These are phyloP conservation scores for Heliosperma pusillum DNA, from an alignment of 148 eudicot genomes.

Conservation along the genomic window DNA sequence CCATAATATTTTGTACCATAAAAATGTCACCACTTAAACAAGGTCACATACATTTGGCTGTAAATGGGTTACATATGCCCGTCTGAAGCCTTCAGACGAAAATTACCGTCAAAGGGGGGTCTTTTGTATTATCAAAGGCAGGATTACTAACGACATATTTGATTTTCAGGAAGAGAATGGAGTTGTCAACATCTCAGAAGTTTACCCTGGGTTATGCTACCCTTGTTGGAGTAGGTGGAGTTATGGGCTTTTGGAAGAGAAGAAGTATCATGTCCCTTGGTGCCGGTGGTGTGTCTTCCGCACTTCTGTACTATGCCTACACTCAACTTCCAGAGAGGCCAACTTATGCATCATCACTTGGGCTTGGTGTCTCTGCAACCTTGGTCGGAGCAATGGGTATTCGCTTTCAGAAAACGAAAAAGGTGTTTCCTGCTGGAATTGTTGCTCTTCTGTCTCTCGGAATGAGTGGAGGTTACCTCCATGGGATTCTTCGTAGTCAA, in stretches of 20 bases:
- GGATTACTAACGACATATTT: background rate
- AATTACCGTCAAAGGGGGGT: too few species aligned
- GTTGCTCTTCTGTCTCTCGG: conserved; percentile 72
- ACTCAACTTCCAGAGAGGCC: conserved; percentile 72
- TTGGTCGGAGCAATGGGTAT: conserved; percentile 72
- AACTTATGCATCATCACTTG: conserved; percentile 60
- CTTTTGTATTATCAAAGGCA: background rate
- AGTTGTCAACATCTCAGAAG: conserved; percentile 75
- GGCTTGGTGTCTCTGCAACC: conserved; percentile 64
- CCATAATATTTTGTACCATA: too few species aligned
- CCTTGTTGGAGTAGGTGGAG: conserved; percentile 73
- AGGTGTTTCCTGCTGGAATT: conserved; percentile 83
- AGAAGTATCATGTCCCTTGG: conserved; percentile 75
- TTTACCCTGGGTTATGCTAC: conserved; percentile 77
- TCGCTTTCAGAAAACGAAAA: conserved; percentile 64
- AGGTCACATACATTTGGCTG: too few species aligned
- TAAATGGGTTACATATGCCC: too few species aligned
- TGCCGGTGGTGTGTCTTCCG: conserved; percentile 79
- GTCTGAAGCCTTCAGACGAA: too few species aligned
- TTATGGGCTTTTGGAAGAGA: conserved; percentile 69
- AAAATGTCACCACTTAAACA: too few species aligned
- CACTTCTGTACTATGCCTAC: conserved; percentile 50
- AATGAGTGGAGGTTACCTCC: conserved; percentile 74
- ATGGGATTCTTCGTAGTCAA: conserved; percentile 59
- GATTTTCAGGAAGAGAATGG: conserved; percentile 29